Evolutionary conservation across 306 rosid species (phyloP), one percentile per base, ranked within the genome.

Genomic region (Vicia sativa): DNA sequence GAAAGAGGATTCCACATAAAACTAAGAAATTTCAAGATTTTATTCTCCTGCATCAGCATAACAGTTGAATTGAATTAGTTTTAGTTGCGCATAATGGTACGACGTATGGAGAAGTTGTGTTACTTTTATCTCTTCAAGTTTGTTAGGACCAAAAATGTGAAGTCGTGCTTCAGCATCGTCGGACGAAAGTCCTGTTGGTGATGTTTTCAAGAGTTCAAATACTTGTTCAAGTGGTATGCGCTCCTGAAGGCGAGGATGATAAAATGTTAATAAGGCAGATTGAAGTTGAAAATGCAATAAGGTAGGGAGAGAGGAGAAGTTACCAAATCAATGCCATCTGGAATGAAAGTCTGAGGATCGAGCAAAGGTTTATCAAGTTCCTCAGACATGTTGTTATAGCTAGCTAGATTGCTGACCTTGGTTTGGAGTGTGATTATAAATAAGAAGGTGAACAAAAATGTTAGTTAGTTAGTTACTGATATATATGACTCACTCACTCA

Each of bases 1-100:
- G 96, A 90, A 73, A 90, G 75, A 60, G 96, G 96, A 68, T 90
- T 90, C 96, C 96, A 90, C 95, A 90, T 90, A 67, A 90, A 90
- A 60, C 95, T 50, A 45, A 90, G 84, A 72, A 90, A 90, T 62
- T 87, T 90, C 77, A 90, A 62, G 12, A 90, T 38, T 80, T 90
- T 90, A 80, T 86, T 87, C 80, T 90, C 96, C 96, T 90, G 87
- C 73, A 70, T 46, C 54, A 45, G 31, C 19, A 34, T 1, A 25
- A 1, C 37, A 31, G n/a, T n/a, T n/a, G n/a, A n/a, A 0, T 28
- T 28, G 31, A 28, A 28, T 28, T 4, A 29, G 7, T 29, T 0
- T 29, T 29, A 5, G 2, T 34, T 7, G 38, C 7, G 38, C 38
- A 1, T 34, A 34, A 34, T 34, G 38, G 38, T 34, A 7, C 9